Evolutionary conservation across 495 filamentous ascomycete genomes (phyloP).

Genomic region (Venustampulla echinocandica): DNA sequence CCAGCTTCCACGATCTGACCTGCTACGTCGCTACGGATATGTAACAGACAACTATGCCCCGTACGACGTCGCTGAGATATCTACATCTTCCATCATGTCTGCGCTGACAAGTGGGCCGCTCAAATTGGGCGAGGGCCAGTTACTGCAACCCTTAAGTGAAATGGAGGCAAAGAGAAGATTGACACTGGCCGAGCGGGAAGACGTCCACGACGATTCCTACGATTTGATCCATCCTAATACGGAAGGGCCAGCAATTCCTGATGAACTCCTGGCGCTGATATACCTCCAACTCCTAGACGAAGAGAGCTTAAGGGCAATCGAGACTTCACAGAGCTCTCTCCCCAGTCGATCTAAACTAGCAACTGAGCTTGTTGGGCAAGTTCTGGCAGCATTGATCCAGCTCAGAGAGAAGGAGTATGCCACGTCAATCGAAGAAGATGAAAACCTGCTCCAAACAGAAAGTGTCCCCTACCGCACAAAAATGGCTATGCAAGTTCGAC

Average conservation of each 20-base stretch:
- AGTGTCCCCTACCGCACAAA: slow-evolving; percentile 33
- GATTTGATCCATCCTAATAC: slow-evolving; percentile 15
- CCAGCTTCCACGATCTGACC: slow-evolving; percentile 67
- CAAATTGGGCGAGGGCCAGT: slow-evolving; percentile 33
- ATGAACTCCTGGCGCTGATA: slow-evolving; percentile 24
- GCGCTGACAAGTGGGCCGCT: slow-evolving; percentile 33
- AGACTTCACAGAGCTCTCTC: slow-evolving; percentile 31
- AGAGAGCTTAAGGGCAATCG: slow-evolving; percentile 28
- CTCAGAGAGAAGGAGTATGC: slow-evolving; percentile 43
- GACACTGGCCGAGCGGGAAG: slow-evolving; percentile 23
- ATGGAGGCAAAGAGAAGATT: slow-evolving; percentile 23
- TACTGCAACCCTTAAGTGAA: slow-evolving; percentile 21
- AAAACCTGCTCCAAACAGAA: slow-evolving; percentile 35
- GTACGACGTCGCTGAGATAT: slow-evolving; percentile 78
- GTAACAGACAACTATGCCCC: slow-evolving; percentile 65
- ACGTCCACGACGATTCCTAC: slow-evolving; percentile 20
- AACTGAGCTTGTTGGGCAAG: slow-evolving; percentile 30
- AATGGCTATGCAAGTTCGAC: slow-evolving; percentile 69
- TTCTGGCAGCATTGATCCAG: slow-evolving; percentile 28
- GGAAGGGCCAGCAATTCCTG: slow-evolving; percentile 17
- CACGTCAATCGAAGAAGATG: slow-evolving; percentile 56
- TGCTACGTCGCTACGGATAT: slow-evolving; percentile 85
- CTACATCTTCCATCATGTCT: slow-evolving; percentile 43
- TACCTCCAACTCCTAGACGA: slow-evolving; percentile 28
- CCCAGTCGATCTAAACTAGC: slow-evolving; percentile 33